Evolutionary conservation across 148 eudicot genomes (phyloP).

Genomic region (Polygonum maritimum): DNA sequence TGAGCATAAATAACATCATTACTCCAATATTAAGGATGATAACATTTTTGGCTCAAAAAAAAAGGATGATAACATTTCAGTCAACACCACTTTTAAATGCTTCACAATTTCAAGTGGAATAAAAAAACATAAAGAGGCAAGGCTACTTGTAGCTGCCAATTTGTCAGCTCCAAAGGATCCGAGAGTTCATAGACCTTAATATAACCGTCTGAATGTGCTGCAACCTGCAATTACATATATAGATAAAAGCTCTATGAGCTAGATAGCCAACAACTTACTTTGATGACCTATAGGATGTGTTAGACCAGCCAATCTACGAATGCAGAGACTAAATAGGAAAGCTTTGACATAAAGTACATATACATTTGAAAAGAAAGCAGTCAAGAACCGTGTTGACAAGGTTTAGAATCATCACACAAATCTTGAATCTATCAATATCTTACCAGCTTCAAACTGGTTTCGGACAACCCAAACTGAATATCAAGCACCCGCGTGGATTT

Average conservation of each 20-base stretch:
- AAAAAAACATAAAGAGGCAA: no score
- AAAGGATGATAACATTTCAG: neutral
- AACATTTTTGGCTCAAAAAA: no score
- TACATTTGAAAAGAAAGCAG: neutral
- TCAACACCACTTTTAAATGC: conserved; percentile 2
- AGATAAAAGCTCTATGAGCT: neutral
- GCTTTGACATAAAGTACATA: neutral
- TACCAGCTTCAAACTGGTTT: conserved; percentile 67
- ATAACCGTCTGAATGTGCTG: conserved; percentile 83
- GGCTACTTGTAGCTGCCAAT: conserved; percentile 99
- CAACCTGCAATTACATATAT: conserved; percentile 35
- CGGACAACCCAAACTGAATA: conserved; percentile 61
- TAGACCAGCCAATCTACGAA: no score
- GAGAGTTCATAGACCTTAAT: conserved; percentile 68
- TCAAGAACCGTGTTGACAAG: neutral
- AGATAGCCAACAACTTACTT: neutral
- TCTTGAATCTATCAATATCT: conserved; percentile 12
- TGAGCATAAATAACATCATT: conserved; percentile 1
- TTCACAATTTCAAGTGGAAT: no score
- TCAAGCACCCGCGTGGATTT: conserved; percentile 48
- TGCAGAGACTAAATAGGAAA: neutral
- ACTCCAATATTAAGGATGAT: neutral
- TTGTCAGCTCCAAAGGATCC: conserved; percentile 65
- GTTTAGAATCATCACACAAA: neutral
- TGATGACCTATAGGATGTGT: neutral